A percentile compares a stretch with the other conserved stretches of the same genome.
phyloP scores from a whole-genome alignment of 805 yeast genomes.

The Starmerella powellii region DNA sequence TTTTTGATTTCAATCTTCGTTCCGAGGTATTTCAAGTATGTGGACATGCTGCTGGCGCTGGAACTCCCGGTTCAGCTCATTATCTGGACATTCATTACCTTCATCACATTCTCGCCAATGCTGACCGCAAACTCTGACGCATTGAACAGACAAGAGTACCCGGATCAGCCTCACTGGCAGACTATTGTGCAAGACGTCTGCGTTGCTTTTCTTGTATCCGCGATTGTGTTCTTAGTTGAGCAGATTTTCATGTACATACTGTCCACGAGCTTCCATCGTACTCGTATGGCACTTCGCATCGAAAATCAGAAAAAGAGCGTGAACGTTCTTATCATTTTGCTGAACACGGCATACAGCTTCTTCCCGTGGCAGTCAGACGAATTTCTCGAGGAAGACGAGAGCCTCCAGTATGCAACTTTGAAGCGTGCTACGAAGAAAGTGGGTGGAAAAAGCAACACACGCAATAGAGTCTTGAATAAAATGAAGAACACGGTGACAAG shows the following conservation, averaged over 20 bases:
- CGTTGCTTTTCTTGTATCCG: slow-evolving; percentile 30
- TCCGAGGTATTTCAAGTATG: slow-evolving; percentile 27
- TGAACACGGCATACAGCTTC: slow-evolving; percentile 27
- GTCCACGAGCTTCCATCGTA: slow-evolving; percentile 32
- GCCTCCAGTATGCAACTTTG: slow-evolving; percentile 23
- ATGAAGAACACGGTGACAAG: slow-evolving; percentile 24
- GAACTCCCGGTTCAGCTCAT: slow-evolving; percentile 29
- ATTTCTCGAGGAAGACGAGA: slow-evolving; percentile 30
- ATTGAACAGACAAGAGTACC: background rate
- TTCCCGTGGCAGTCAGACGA: slow-evolving; percentile 30
- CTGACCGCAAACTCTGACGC: slow-evolving; percentile 25
- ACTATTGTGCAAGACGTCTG: slow-evolving; percentile 27
- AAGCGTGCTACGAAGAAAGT: slow-evolving; percentile 15
- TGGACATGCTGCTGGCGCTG: slow-evolving; percentile 28
- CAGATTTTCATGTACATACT: slow-evolving; percentile 30
- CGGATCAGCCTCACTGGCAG: slow-evolving; percentile 29
- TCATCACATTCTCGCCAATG: slow-evolving; percentile 31
- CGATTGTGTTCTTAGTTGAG: slow-evolving; percentile 30
- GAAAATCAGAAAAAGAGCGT: slow-evolving; percentile 29
- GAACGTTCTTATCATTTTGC: slow-evolving; percentile 25
- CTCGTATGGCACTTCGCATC: slow-evolving; percentile 31
- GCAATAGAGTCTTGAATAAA: slow-evolving; percentile 20
- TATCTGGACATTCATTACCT: slow-evolving; percentile 29
- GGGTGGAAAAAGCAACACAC: background rate
- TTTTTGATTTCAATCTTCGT: slow-evolving; percentile 26